phyloP scores from a whole-genome alignment of 169 alveolate genomes.

The Plasmodium malariae region DNA sequence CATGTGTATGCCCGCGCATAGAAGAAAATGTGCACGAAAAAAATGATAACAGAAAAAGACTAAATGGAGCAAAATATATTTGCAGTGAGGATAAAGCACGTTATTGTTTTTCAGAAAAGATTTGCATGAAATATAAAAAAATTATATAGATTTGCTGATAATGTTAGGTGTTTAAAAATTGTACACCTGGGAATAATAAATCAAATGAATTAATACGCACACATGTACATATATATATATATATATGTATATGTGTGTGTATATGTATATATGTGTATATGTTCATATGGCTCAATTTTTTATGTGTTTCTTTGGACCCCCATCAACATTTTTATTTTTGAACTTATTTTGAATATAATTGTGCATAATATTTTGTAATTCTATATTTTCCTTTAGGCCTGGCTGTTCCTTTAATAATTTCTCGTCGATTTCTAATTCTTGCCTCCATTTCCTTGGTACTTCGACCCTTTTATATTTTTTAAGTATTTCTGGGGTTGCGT shows the following conservation, averaged over 20 bases:
- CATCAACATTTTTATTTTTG: constrained; percentile 36
- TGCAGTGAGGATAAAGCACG: too few relatives aligned
- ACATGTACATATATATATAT: background rate
- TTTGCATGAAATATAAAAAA: too few relatives aligned
- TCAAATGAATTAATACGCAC: background rate
- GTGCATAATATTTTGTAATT: constrained; percentile 74
- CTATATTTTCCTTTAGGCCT: constrained; percentile 75
- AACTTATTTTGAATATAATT: constrained; percentile 60
- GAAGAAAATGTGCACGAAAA: too few relatives aligned
- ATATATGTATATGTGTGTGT: background rate
- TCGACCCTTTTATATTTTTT: constrained; percentile 77
- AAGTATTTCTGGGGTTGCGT: constrained; percentile 52
- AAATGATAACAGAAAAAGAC: too few relatives aligned
- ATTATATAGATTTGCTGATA: too few relatives aligned
- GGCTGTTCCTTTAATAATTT: constrained; percentile 73
- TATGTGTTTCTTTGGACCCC: constrained; percentile 22
- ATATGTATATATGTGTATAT: background rate
- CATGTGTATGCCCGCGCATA: background rate
- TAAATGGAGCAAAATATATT: too few relatives aligned
- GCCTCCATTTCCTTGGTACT: constrained; percentile 77
- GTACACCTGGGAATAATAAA: too few relatives aligned
- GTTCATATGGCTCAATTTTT: constrained; percentile 13
- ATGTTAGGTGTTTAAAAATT: too few relatives aligned
- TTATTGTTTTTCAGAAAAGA: too few relatives aligned
- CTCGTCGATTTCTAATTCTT: constrained; percentile 75